A percentile compares a stretch with the other conserved stretches of the same genome.
Evolutionary conservation across 331 rosid species (phyloP).

Genomic region (Rosa hybrid): DNA sequence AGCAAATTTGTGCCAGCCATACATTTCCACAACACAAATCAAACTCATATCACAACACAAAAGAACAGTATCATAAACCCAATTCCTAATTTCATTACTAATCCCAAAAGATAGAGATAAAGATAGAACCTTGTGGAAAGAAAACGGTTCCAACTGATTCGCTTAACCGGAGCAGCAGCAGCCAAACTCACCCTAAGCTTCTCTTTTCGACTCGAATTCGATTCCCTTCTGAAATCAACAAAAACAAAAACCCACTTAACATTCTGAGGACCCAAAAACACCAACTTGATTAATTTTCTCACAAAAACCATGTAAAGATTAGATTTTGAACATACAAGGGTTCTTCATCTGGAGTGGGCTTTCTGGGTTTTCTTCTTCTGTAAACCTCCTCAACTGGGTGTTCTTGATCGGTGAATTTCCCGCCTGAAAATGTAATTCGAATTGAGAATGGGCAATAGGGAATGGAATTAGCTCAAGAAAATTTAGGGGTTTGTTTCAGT

Average conservation of each 20-base stretch:
- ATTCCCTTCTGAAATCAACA: conserved; percentile 31
- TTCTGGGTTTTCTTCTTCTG: conserved; percentile 57
- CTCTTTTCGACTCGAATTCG: conserved; percentile 24
- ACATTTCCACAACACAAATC: neutral
- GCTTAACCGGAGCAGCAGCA: conserved; percentile 44
- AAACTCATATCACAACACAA: neutral
- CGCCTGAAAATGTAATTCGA: conserved; percentile 31
- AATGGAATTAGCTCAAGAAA: neutral
- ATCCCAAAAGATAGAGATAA: neutral
- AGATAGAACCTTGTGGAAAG: conserved; percentile 74
- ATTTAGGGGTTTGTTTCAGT: neutral
- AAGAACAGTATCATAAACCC: neutral
- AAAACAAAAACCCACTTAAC: neutral
- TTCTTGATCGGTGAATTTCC: conserved; percentile 22
- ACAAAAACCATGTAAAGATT: neutral
- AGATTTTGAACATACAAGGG: conserved; percentile 33
- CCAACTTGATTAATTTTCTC: neutral
- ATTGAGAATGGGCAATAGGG: neutral
- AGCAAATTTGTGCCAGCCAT: neutral
- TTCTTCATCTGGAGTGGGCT: conserved; percentile 16
- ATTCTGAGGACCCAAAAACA: neutral
- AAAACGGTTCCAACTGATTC: conserved; percentile 90
- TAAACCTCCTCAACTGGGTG: conserved; percentile 49
- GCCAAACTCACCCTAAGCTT: conserved; percentile 54
- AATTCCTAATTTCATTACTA: neutral